A percentile compares a stretch with the other conserved stretches of the same genome.
phyloP scores from a whole-genome alignment of 2,329 filamentous ascomycete genomes.

The Penicillium hordei region DNA sequence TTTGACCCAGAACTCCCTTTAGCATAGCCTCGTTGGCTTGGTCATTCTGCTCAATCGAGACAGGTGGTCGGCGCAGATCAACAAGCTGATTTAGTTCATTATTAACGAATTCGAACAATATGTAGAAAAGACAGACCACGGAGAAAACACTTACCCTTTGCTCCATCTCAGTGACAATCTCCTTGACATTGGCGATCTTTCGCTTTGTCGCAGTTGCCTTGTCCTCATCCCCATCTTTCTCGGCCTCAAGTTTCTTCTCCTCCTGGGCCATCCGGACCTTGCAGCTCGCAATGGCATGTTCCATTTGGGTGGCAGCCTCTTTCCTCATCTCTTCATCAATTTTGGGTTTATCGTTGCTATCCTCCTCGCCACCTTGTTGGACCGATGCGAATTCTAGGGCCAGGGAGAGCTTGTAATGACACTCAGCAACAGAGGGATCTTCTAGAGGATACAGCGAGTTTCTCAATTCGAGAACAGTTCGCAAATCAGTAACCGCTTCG shows the following conservation, averaged over 20 bases:
- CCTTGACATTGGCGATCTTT: slow-evolving; percentile 58
- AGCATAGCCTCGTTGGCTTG: slow-evolving; percentile 46
- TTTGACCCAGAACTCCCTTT: slow-evolving; percentile 58
- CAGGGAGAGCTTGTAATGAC: slow-evolving; percentile 92
- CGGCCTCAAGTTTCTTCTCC: slow-evolving; percentile 44
- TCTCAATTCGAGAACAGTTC: slow-evolving; percentile 75
- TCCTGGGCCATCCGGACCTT: slow-evolving; percentile 56
- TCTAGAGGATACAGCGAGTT: slow-evolving; percentile 75
- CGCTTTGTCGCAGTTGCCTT: slow-evolving; percentile 43
- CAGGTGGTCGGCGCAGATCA: slow-evolving; percentile 58
- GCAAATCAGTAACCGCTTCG: slow-evolving; percentile 81
- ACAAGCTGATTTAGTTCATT: slow-evolving; percentile 45
- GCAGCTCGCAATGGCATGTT: slow-evolving; percentile 60
- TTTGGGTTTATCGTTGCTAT: slow-evolving; percentile 38
- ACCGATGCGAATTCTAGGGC: slow-evolving; percentile 91
- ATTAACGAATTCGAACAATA: slow-evolving; percentile 12
- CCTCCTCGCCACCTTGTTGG: slow-evolving; percentile 48
- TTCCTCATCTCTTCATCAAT: slow-evolving; percentile 57
- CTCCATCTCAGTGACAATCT: slow-evolving; percentile 63
- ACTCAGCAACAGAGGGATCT: slow-evolving; percentile 84
- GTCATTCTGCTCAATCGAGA: slow-evolving; percentile 44
- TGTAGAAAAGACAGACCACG: slow-evolving; percentile 2
- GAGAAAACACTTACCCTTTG: slow-evolving; percentile 48
- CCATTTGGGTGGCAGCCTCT: slow-evolving; percentile 60
- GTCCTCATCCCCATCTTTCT: slow-evolving; percentile 43